These are phyloP conservation scores for Prunus mongolica DNA, from an alignment of 306 rosid genomes.

Conservation along the genomic window DNA sequence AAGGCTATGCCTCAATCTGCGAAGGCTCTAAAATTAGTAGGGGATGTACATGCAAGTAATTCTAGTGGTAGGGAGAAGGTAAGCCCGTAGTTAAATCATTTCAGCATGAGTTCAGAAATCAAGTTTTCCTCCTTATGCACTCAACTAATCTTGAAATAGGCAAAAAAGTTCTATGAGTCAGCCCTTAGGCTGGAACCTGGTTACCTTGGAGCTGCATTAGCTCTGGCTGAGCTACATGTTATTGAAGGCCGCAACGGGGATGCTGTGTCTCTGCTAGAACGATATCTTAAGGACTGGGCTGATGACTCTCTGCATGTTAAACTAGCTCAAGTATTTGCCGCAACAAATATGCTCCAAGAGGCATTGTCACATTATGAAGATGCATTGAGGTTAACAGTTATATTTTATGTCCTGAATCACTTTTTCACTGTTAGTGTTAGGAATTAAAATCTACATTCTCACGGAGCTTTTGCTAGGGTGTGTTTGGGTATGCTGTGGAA, in stretches of 20 bases:
- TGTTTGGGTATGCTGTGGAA: neutral
- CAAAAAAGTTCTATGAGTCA: conserved; percentile 96
- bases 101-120: conserved; percentile 23
- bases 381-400: conserved; percentile 61
- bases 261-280: conserved; percentile 87
- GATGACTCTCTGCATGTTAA: conserved; percentile 98
- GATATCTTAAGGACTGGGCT: conserved; percentile 98
- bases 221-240: conserved; percentile 98
- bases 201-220: conserved; percentile 97
- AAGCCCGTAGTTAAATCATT: conserved; percentile 7
- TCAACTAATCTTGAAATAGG: conserved; percentile 48
- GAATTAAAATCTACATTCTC: conserved; percentile 12
- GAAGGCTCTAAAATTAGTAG: conserved; percentile 93
- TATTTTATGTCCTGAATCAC: neutral
- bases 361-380: conserved; percentile 95
- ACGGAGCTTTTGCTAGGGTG: neutral
- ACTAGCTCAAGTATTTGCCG: conserved; percentile 95
- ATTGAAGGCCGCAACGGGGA: conserved; percentile 92
- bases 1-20: conserved; percentile 99
- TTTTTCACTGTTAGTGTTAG: conserved; percentile 2
- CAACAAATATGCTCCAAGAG: conserved; percentile 91
- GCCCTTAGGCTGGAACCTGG: conserved; percentile 98
- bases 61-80: conserved; percentile 97
- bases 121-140: conserved; percentile 16
- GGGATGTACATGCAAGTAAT: conserved; percentile 95